Evolutionary conservation across 768 basidiomycete genomes (phyloP), one percentile per base, ranked within the genome.

Genomic region (Hypholoma sublateritium): DNA sequence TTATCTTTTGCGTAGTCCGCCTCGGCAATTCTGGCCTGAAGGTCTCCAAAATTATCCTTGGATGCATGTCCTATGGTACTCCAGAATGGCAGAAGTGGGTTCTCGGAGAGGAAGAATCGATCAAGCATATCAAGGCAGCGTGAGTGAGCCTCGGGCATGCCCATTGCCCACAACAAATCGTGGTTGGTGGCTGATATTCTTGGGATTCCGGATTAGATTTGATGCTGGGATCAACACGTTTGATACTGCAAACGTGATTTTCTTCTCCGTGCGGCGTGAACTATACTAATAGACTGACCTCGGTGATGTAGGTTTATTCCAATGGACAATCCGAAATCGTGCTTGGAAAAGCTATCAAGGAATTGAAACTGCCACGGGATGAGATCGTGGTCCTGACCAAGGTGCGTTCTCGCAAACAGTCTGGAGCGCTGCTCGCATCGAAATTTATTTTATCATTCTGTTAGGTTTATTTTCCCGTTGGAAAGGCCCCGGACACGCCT

Each of bases 331-430:
- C 85, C 0, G 91, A 92, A 65, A 64, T 80, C 46, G 77, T 90
- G 50, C 74, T 90, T 17, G 89, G 89, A 11, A 86, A 87, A 62
- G 88, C 84, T 2, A 84, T 93, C 72, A 88, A 87, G 65, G 65
- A 83, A 59, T 77, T 82, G 59, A 67, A 84, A 19, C 74, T 89
- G 7, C 88, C 88, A n/a, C 81, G 90, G 1, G 86, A 87, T 16
- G 82, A 87, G 60, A 83, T 91, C 45, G 89, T 93, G n/a, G 80
- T 93, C 11, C 79, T 92, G 77, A 90, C 91, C 52, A 92, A 93
- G 73, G 54, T 45, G 24, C 14, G 41, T 13, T 36, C 11, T 17
- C 41, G 22, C 22, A 22, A 22, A 12, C 21, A 16, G 8, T 25
- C 14, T 2, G 14, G 19, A 25, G 14, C 12, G 4, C 25, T 28